Evolutionary conservation across 2,329 filamentous ascomycete genomes (phyloP).

Genomic region (Juglanconis juglandina): DNA sequence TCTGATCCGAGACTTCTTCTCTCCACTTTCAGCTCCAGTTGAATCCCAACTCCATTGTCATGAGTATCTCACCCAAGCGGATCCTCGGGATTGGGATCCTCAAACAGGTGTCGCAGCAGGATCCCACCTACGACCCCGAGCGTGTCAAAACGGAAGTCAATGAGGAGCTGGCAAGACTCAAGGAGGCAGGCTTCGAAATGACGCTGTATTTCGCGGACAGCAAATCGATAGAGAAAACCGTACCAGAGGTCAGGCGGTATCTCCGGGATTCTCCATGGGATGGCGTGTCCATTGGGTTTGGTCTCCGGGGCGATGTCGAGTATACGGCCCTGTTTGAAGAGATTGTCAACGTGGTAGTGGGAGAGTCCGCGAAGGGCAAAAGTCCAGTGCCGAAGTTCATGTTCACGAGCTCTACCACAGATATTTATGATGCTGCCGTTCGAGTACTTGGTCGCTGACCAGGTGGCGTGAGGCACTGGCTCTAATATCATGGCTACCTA

Average conservation of each 20-base stretch:
- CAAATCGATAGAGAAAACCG: neutral
- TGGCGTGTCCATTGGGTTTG: slow-evolving; percentile 1
- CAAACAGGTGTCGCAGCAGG: neutral
- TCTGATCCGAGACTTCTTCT: neutral
- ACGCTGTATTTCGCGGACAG: slow-evolving; percentile 6
- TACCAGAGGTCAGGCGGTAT: neutral
- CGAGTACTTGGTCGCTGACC: neutral
- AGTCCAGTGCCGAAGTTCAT: neutral
- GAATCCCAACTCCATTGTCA: neutral
- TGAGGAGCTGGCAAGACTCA: neutral
- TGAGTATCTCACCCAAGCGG: neutral
- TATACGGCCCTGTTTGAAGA: slow-evolving; percentile 7
- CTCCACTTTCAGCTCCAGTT: neutral
- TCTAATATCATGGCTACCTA: too few species aligned
- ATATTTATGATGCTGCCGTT: slow-evolving; percentile 6
- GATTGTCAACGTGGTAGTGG: neutral
- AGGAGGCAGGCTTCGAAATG: neutral
- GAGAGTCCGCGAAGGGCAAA: neutral
- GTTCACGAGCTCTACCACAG: slow-evolving; percentile 4
- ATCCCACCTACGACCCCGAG: slow-evolving; percentile 2
- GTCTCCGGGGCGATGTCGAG: neutral
- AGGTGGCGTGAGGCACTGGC: too few species aligned
- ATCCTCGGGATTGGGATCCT: slow-evolving; percentile 10
- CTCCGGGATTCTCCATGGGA: neutral
- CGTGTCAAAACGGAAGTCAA: neutral